Percentiles rank a stretch among this genome's conserved stretches.
These are phyloP conservation scores for Sordariomycetes sp. DNA, from an alignment of 2,329 filamentous ascomycete species.

Conservation along the genomic window DNA sequence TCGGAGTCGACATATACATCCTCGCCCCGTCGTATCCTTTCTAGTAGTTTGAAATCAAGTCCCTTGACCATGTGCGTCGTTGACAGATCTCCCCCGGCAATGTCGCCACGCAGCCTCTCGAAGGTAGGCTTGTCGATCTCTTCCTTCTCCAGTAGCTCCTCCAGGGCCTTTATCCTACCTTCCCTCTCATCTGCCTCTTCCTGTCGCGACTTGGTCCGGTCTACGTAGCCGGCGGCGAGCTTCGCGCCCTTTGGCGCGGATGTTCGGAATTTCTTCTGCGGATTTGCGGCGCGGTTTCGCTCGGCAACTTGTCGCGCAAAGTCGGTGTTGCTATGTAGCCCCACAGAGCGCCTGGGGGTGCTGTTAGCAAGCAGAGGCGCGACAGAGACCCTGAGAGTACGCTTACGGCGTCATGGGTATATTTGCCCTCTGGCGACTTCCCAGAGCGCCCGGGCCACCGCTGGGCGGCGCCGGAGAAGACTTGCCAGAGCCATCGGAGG, in stretches of 20 bases:
- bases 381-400: background rate
- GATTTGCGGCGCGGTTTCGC: slow-evolving; percentile 43
- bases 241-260: slow-evolving; percentile 75
- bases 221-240: slow-evolving; percentile 70
- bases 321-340: slow-evolving; percentile 41
- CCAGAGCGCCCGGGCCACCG: slow-evolving; percentile 41
- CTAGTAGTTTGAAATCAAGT: slow-evolving; percentile 71
- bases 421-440: slow-evolving; percentile 66
- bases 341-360: slow-evolving; percentile 49
- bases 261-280: slow-evolving; percentile 65
- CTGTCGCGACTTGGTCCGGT: slow-evolving; percentile 60
- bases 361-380: background rate
- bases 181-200: slow-evolving; percentile 39
- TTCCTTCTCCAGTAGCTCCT: slow-evolving; percentile 71
- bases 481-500: slow-evolving; percentile 30
- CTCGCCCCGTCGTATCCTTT: slow-evolving; percentile 59
- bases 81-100: slow-evolving; percentile 69
- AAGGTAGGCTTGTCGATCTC: slow-evolving; percentile 76
- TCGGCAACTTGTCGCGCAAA: slow-evolving; percentile 82
- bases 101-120: slow-evolving; percentile 61
- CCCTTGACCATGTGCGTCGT: slow-evolving; percentile 89
- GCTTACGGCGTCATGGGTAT: slow-evolving; percentile 91
- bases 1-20: slow-evolving; percentile 40
- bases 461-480: slow-evolving; percentile 22
- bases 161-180: slow-evolving; percentile 64